Base-by-base conservation (phyloP, 176 grass and related monocot genomes). In the Tuctoria greenei region DNA sequence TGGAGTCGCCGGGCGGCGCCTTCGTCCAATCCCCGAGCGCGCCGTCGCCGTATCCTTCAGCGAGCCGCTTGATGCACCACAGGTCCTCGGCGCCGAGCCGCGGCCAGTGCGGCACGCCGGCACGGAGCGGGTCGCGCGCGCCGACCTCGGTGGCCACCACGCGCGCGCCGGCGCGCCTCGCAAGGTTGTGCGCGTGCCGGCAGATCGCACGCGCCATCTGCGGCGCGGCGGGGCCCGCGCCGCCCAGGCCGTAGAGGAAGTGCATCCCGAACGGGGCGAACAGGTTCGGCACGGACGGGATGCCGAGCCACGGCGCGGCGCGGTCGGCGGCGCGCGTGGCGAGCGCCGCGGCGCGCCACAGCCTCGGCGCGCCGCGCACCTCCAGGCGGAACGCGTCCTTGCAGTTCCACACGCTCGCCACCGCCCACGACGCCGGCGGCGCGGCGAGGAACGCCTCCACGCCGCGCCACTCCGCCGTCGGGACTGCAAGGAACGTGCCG, bases 31-130 rank as follows among this genome's bases (percentile, higher is more conserved):
- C 95, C 7, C 83, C 83, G 50, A 84, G 70, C 61, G 70, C 47
- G 41, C 79, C 81, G 41, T 84, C 64, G 55, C 25, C 58, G 58
- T 99, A 89, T 4, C 79, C 81, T 10, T 92, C 84, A 7, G 80
- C 72, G 44, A 99, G 80, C 1, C 88, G 69, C 84, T 99, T 99
- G 36, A 99, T 73, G 73, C 91, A 99, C 95, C 95, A 99, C 16
- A 99, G 73, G 81, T 99, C 95, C 26, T 91, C 86, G 13, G 85
- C 80, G 5, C 89, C 83, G 7, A 96, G 82, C 3, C 85, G 8
- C 16, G 70, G 72, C 75, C 93, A 89, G 82, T 87, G 89, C 41
- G 89, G 93, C 51, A 96, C 86, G 20, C 81, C 87, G 43, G 1
- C 35, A 0, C 74, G 75, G 1, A 87, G 7, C 7, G 81, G 84